Conservation (phyloP, 108 stramenopile species). For the Skeletonema menzelii region DNA sequence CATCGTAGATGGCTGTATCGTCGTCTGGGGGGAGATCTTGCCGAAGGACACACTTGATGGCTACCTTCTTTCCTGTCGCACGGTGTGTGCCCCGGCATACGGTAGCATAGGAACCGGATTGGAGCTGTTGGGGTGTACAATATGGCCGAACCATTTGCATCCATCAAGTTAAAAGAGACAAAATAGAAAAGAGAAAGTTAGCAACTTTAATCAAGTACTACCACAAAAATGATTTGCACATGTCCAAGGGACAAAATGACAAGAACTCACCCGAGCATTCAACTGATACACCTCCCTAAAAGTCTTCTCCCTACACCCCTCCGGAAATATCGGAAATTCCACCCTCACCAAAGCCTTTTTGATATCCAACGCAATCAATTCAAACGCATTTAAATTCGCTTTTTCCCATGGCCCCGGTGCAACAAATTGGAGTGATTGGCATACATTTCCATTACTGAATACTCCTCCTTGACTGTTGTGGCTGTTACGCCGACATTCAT, state of each 20-base stretch:
- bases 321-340: conserved; percentile 79
- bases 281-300: conserved; percentile 84
- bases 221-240: no score
- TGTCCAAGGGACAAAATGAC: background rate
- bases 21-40: conserved; percentile 79
- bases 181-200: no score
- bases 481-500: background rate
- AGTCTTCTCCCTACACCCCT: conserved; percentile 64
- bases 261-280: conserved; percentile 74
- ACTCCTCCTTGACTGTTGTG: background rate
- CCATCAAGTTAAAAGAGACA: background rate
- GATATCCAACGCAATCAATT: conserved; percentile 46
- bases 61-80: conserved; percentile 73
- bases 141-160: background rate
- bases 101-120: conserved; percentile 83
- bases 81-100: conserved; percentile 85
- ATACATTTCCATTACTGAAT: background rate
- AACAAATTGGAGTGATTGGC: conserved; percentile 6
- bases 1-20: conserved; percentile 83
- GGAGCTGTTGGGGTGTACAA: conserved; percentile 45
- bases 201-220: no score
- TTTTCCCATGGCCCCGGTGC: conserved; percentile 16
- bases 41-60: conserved; percentile 83
- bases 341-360: conserved; percentile 65
- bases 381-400: conserved; percentile 41